Evolutionary conservation across 169 alveolate species (phyloP).

Genomic region (Plasmodium ovale): DNA sequence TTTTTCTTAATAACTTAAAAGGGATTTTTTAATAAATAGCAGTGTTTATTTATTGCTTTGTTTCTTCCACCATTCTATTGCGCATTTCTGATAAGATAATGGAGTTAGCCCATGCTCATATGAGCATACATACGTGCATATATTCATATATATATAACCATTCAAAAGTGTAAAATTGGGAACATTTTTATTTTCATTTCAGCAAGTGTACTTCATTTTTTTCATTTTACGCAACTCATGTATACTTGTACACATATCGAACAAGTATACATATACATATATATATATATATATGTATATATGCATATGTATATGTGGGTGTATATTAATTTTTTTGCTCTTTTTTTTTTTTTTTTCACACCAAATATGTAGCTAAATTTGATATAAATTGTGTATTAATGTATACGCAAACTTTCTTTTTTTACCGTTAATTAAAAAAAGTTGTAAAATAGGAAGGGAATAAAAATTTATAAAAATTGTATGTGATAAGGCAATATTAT

Average conservation of each 20-base stretch:
- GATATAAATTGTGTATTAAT: too few relatives aligned
- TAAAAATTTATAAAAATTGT: too few relatives aligned
- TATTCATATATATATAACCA: not conserved
- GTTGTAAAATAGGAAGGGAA: conserved; percentile 7
- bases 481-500: too few relatives aligned
- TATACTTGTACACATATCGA: conserved; percentile 5
- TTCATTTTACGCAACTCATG: conserved; percentile 18
- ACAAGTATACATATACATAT: not conserved
- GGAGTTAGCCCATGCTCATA: not conserved
- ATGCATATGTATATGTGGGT: too few relatives aligned
- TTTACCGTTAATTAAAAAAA: conserved; percentile 58
- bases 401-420: conserved; percentile 16
- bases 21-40: not conserved
- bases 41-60: conserved; percentile 16
- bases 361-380: conserved; percentile 27
- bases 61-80: conserved; percentile 5
- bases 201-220: conserved; percentile 7
- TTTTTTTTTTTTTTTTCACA: conserved; percentile 29
- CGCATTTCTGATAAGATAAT: not conserved
- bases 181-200: conserved; percentile 4
- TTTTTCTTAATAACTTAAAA: not conserved
- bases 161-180: conserved; percentile 10
- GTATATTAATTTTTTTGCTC: too few relatives aligned
- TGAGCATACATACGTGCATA: not conserved
- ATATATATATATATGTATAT: not conserved